These are phyloP conservation scores for Fusarium zealandicum DNA, from an alignment of 2,329 filamentous ascomycete genomes.

Conservation along the genomic window DNA sequence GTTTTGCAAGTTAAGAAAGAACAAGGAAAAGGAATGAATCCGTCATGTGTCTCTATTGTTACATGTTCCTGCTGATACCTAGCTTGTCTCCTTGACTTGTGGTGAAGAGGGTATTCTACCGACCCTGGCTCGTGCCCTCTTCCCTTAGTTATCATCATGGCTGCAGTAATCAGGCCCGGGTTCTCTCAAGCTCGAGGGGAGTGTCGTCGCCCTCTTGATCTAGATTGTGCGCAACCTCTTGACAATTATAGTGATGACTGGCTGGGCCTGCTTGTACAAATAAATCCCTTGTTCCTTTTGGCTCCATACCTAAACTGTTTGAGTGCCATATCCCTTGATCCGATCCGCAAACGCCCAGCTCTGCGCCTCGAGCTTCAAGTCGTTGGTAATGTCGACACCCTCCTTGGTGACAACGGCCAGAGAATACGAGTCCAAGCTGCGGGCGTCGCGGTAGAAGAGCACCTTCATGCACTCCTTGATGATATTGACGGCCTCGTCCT, in stretches of 20 bases:
- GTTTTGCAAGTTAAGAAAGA: constrained; percentile 7
- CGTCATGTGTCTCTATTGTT: constrained; percentile 20
- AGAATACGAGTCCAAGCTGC: constrained; percentile 89
- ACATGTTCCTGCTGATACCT: background rate
- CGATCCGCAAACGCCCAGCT: constrained; percentile 98
- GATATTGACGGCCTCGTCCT: constrained; percentile 80
- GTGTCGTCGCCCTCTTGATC: constrained; percentile 1
- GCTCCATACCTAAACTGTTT: constrained; percentile 61
- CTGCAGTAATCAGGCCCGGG: background rate
- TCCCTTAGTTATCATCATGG: constrained; percentile 10
- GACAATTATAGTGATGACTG: constrained; percentile 21
- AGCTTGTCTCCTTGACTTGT: background rate
- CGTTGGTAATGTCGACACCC: constrained; percentile 83
- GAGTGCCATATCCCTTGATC: constrained; percentile 94
- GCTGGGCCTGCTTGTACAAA: constrained; percentile 7
- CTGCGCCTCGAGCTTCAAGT: constrained; percentile 90
- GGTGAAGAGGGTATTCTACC: too few species aligned
- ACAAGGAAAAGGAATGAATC: too few species aligned
- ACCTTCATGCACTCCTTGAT: constrained; percentile 98
- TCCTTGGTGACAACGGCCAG: constrained; percentile 89
- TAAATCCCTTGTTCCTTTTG: constrained; percentile 4
- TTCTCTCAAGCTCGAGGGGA: constrained; percentile 9
- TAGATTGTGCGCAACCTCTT: constrained; percentile 11
- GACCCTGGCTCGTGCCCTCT: background rate
- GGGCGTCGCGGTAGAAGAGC: constrained; percentile 94